Base-by-base conservation (phyloP, 306 rosid species). In the Rubus parviflorus region DNA sequence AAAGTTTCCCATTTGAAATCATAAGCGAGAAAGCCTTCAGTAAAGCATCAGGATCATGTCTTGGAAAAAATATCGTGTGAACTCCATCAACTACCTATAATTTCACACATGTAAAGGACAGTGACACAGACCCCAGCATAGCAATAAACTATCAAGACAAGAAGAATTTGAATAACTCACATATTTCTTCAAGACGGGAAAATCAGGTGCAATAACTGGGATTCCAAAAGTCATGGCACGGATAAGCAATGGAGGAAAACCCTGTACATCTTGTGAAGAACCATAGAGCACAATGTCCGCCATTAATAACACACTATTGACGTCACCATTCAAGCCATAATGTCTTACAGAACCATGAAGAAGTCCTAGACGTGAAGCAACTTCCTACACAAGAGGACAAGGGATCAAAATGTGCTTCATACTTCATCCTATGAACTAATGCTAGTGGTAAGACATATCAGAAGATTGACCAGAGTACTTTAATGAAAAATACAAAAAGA, bases 271-370 rank as follows among this genome's bases (percentile, higher is more conserved):
- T 92, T 95, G 99, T 64, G 91, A 84, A 82, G 97, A 89, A 85
- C 94, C 99, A 67, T 95, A 95, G 58, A 95, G 83, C 79, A 92
- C 79, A 79, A 95, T 88, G 88, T 95, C 99, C 82, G 99, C 96
- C 93, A 92, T 92, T 72, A 87, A 85, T 77, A 95, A 75, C 78
- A 88, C 88, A 74, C 88, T 71, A 81, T 86, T 83, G 81, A 87
- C 91, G n/a, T 92, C 99, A 83, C 88, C 81, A 81, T 95, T 82
- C 79, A 90, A 86, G 71, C 99, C 96, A 77, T 82, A 86, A 85
- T 86, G 96, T 82, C 88, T 85, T 78, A 95, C 72, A 80, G 97
- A 90, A 82, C 88, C 97, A 45, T 81, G 81, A 82, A 70, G 88
- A 79, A 95, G 97, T 81, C 99, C 97, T 70, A 92, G 80, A 82